Percentiles rank a stretch among this genome's conserved stretches.
phyloP scores from a whole-genome alignment of 208 protist species.

The Acanthamoeba culbertsoni region DNA sequence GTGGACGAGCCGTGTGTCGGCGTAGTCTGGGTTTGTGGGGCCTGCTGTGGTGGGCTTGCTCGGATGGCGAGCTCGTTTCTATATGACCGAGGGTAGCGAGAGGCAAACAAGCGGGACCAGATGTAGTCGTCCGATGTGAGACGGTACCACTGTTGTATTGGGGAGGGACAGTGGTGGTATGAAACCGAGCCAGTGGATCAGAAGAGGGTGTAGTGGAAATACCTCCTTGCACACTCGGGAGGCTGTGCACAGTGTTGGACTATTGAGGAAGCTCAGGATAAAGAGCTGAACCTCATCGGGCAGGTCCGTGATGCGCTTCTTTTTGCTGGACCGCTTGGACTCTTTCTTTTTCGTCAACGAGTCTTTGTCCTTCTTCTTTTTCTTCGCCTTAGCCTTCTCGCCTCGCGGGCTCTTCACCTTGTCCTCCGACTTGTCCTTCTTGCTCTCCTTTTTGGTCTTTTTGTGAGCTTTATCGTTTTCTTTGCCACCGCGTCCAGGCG shows the following conservation, averaged over 20 bases:
- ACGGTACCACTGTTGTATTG: constrained; percentile 41
- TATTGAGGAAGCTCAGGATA: neutral
- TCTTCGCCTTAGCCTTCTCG: neutral
- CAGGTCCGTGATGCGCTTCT: neutral
- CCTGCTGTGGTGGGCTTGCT: neutral
- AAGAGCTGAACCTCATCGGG: constrained; percentile 9
- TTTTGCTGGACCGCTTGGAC: neutral
- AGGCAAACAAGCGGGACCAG: neutral
- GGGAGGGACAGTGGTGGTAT: neutral
- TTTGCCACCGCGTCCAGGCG: neutral
- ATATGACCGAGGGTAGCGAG: neutral
- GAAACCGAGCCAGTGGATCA: too few relatives aligned
- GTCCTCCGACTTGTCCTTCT: neutral
- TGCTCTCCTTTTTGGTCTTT: neutral
- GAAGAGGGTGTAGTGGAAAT: neutral
- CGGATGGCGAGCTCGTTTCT: neutral
- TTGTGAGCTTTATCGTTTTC: neutral
- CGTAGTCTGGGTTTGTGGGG: neutral
- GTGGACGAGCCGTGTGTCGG: neutral
- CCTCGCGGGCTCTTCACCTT: neutral
- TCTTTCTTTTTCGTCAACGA: neutral
- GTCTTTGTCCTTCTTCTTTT: neutral
- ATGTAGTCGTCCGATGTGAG: constrained; percentile 27
- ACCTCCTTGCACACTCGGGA: neutral
- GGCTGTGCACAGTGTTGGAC: neutral